Percentiles rank a stretch among this genome's conserved stretches.
These are phyloP conservation scores for Vanilla planifolia DNA, from an alignment of 106 monocot genomes.

Conservation along the genomic window DNA sequence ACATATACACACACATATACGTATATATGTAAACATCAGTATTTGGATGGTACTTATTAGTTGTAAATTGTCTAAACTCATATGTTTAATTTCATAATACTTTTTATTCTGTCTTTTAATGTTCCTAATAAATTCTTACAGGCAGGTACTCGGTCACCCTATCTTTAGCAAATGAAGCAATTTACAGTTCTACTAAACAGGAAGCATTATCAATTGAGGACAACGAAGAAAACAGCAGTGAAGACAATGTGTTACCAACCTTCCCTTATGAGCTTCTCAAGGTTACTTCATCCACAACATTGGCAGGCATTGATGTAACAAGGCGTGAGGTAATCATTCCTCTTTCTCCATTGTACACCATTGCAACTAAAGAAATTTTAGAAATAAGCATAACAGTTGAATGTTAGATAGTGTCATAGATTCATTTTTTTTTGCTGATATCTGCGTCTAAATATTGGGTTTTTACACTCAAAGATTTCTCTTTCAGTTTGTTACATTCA, in stretches of 20 bases:
- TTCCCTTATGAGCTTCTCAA: constrained; percentile 28
- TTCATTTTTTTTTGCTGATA: too few species aligned
- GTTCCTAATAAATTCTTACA: not conserved
- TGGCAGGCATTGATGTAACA: constrained; percentile 21
- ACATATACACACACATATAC: not conserved
- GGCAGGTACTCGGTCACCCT: too few species aligned
- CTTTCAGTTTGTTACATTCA: too few species aligned
- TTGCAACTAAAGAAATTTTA: not conserved
- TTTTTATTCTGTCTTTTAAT: not conserved
- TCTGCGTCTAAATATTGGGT: too few species aligned
- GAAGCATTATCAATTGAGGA: not conserved
- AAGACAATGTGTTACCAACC: not conserved
- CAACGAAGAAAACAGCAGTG: not conserved
- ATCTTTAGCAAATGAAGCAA: constrained; percentile 1
- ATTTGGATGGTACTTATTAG: not conserved
- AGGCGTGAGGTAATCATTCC: constrained; percentile 19
- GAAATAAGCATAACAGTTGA: too few species aligned
- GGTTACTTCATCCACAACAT: not conserved
- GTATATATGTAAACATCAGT: not conserved
- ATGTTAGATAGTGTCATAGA: too few species aligned
- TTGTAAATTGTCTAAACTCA: not conserved
- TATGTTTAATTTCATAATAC: not conserved
- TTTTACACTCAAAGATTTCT: too few species aligned
- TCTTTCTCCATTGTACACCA: not conserved
- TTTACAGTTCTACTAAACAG: not conserved